phyloP scores from a whole-genome alignment of 495 filamentous ascomycete genomes.

The Hyaloscypha variabilis region DNA sequence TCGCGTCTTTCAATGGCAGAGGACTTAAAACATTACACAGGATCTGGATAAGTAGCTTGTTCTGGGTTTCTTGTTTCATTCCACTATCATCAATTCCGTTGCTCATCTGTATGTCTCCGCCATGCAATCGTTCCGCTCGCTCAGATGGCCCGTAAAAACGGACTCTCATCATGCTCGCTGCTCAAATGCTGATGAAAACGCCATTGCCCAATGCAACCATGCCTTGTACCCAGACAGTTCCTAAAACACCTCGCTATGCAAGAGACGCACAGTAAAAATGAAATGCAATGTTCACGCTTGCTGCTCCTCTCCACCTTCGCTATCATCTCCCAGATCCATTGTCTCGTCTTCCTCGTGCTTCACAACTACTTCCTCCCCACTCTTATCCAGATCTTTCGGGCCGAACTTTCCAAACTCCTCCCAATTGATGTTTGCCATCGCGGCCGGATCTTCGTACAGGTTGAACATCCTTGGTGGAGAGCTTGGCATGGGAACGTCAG shows the following conservation, averaged over 20 bases:
- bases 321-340: not conserved
- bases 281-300: slow-evolving; percentile 6
- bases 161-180: not conserved
- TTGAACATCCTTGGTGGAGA: slow-evolving; percentile 40
- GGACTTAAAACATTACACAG: too few relatives aligned
- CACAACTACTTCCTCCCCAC: slow-evolving; percentile 8
- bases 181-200: slow-evolving; percentile 23
- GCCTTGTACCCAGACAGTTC: not conserved
- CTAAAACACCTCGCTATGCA: slow-evolving; percentile 31
- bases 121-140: not conserved
- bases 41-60: not conserved
- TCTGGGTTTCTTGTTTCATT: not conserved
- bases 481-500: slow-evolving; percentile 50
- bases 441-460: slow-evolving; percentile 39
- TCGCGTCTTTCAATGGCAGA: too few relatives aligned
- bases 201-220: slow-evolving; percentile 17
- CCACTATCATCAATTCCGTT: not conserved
- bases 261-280: slow-evolving; percentile 14
- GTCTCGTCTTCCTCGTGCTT: slow-evolving; percentile 20
- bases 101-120: not conserved
- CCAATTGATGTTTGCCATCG: slow-evolving; percentile 27
- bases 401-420: slow-evolving; percentile 27
- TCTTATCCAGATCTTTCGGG: not conserved
- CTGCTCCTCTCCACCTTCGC: not conserved
- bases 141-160: not conserved